phyloP scores from a whole-genome alignment of 1,139 yeast species.

The Pneumocystis wakefieldiae region DNA sequence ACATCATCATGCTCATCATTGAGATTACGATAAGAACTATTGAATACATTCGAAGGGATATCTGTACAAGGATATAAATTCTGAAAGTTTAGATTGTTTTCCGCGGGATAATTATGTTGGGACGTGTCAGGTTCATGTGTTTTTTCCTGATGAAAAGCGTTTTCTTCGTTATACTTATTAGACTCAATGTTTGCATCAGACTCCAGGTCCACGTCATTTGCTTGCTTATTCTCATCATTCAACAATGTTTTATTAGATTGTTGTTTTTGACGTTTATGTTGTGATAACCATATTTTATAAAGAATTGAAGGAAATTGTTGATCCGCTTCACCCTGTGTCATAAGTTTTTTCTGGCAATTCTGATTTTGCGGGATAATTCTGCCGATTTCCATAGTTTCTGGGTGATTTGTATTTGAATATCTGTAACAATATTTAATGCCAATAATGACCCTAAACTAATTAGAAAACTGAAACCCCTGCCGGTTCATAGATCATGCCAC shows the following conservation, averaged over 20 bases:
- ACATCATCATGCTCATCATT: neutral
- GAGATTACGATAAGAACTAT: neutral
- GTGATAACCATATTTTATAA: slow-evolving; percentile 27
- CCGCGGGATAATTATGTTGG: neutral
- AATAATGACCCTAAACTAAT: slow-evolving; percentile 17
- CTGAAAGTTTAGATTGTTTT: neutral
- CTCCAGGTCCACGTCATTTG: neutral
- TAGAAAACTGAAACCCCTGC: neutral
- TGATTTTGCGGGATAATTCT: neutral
- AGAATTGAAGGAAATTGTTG: slow-evolving; percentile 49
- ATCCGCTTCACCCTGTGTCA: slow-evolving; percentile 48
- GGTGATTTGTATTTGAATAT: slow-evolving; percentile 17
- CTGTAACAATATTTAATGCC: slow-evolving; percentile 26
- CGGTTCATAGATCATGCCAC: slow-evolving; percentile 15
- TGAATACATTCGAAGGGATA: neutral
- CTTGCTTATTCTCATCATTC: neutral
- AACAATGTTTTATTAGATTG: slow-evolving; percentile 14
- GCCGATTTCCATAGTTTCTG: slow-evolving; percentile 12
- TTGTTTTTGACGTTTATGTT: slow-evolving; percentile 8
- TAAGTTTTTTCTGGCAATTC: slow-evolving; percentile 19
- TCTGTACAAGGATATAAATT: neutral
- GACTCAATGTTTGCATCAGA: neutral
- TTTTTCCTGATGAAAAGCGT: neutral
- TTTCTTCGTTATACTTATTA: neutral
- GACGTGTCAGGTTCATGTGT: neutral